phyloP scores from a whole-genome alignment of 441 rosid genomes.

The Corymbia calophylla region DNA sequence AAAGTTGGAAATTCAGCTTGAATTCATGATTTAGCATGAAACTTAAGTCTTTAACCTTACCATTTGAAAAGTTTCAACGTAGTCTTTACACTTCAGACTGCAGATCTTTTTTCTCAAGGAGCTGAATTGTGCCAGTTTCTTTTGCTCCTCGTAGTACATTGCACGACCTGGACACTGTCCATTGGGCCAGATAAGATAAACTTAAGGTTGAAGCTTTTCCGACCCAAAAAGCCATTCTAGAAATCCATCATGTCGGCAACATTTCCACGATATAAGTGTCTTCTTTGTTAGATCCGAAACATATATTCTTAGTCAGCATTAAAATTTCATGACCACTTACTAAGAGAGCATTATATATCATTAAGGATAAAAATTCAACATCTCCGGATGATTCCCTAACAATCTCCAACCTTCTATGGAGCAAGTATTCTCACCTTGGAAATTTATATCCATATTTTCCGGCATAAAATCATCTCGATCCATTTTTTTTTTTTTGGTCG shows the following conservation, averaged over 20 bases:
- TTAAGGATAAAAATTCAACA: neutral
- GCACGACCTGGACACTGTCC: neutral
- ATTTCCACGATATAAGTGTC: neutral
- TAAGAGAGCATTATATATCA: neutral
- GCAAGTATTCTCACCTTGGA: neutral
- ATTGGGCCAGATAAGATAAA: neutral
- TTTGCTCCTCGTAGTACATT: neutral
- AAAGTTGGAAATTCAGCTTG: neutral
- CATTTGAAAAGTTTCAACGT: neutral
- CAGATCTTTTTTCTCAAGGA: neutral
- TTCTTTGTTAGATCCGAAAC: neutral
- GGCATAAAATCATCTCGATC: neutral
- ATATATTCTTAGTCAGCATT: neutral
- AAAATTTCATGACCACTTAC: neutral
- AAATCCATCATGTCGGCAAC: neutral
- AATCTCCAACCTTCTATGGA: no score
- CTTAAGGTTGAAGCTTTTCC: neutral
- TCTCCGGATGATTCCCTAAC: neutral
- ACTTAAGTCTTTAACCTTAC: neutral
- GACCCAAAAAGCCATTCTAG: neutral
- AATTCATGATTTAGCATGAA: neutral
- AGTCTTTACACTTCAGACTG: neutral
- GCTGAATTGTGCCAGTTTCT: neutral
- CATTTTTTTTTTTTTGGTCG: neutral
- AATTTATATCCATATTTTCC: neutral